Conservation (phyloP, 2,329 filamentous ascomycete genomes). For the Colletotrichum higginsianum region DNA sequence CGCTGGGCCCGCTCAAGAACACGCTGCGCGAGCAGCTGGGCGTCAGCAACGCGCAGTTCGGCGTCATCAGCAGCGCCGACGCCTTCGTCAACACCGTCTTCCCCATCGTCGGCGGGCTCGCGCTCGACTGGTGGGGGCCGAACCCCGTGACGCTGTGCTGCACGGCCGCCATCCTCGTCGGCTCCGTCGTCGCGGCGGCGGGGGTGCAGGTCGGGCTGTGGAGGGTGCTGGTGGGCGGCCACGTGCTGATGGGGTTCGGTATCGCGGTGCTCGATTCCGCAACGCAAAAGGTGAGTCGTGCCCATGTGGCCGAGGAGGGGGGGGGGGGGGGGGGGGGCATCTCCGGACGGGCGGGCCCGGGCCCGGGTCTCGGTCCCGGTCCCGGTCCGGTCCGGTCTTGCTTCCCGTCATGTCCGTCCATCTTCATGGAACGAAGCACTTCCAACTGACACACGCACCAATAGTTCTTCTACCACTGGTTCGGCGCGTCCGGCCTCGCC, state of each 20-base stretch:
- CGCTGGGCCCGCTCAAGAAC: conserved; percentile 46
- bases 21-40: conserved; percentile 45
- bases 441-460: no score
- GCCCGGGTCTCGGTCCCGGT: no score
- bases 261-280: conserved; percentile 46
- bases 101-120: conserved; percentile 45
- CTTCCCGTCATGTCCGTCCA: no score
- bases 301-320: no score
- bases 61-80: conserved; percentile 47
- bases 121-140: conserved; percentile 47
- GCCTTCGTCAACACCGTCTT: conserved; percentile 48
- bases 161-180: conserved; percentile 44
- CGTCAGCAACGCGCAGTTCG: conserved; percentile 36
- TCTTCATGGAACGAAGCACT: no score
- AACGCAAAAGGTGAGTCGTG: conserved; percentile 19
- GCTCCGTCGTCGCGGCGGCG: conserved; percentile 44
- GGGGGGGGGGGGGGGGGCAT: no score
- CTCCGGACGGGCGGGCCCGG: no score
- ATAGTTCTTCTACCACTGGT: conserved; percentile 48
- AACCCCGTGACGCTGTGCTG: conserved; percentile 36
- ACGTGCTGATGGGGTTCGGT: conserved; percentile 47
- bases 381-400: no score
- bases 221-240: conserved; percentile 44
- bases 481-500: conserved; percentile 45
- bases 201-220: conserved; percentile 44